Evolutionary conservation across 192 early-diverging fungal genomes (phyloP), one percentile per base, ranked within the genome.

Genomic region (Coemansia interrupta): DNA sequence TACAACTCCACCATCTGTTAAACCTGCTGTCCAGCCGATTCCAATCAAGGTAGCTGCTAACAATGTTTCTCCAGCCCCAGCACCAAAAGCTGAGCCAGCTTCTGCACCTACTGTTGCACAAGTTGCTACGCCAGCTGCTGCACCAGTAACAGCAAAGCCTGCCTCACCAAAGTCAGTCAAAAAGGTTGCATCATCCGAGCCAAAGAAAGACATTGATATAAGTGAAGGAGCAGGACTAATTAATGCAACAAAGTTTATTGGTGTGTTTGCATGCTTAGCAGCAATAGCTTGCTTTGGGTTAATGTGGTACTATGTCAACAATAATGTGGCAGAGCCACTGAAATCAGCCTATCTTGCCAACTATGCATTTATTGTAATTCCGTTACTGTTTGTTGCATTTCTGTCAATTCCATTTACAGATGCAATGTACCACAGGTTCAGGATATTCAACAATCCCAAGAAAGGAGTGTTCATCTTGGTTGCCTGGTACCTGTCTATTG

Each of bases 371-470:
- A 46, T 20, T 9, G 5, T n/a, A 3, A 46, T 46, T 19, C 8
- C 44, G 5, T 19, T 17, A 2, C 20, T 15, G 1, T 3, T 46
- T 15, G n/a, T 46, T 17, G 8, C 18, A 18, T n/a, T 46, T 6
- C 44, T 26, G 26, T 46, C 44, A 12, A 19, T 46, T 19, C 44
- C 44, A 15, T 46, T 46, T 46, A 20, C 44, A 14, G 44, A 46
- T 10, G 17, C 20, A n/a, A 46, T 19, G 17, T 19, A 46, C 8
- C n/a, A 19, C 5, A n/a, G 44, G 44, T 46, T 46, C 19, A n/a
- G 17, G 8, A 20, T 46, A 20, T 46, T 46, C 20, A 46, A 46
- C 2, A 46, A 46, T 0, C n/a, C n/a, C n/a, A 46, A 9, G n/a
- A 46, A 19, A 46, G 44, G 44, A 5, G 18, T 20, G 8, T 19